Base-by-base conservation (phyloP, 345 rosid species). In the Arabis alpina region DNA sequence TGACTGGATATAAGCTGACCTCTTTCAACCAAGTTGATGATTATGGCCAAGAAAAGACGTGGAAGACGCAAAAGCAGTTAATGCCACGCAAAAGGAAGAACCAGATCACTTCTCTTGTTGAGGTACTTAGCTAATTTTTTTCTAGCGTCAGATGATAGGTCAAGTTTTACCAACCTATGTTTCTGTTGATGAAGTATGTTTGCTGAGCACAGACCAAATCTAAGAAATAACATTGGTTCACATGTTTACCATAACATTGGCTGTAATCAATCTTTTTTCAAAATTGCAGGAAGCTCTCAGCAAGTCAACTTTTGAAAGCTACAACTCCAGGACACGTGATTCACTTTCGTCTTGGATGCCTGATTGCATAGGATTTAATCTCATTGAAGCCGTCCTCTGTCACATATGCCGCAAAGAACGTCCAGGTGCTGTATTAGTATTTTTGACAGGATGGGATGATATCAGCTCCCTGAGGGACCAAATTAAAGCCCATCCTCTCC, bases 401-500 rank as follows among this genome's bases (percentile, higher is more conserved):
- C 98, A 94, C 79, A 89, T 92, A 77, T 88, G 98, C 68, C 90
- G 98, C 59, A 94, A 91, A 84, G 97, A 94, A 79, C 82, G 97
- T 39, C 82, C 89, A 24, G 98, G 99, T 34, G 96, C 96, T 78
- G 96, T 88, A 41, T 83, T 94, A 68, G 97, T 94, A 39, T 94
- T 94, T 83, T 85, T 94, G 91, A 94, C 99, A 75, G 99, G 99
- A 27, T 94, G 99, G 99, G 99, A 91, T 71, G 99, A 94, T 80
- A 94, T 91, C 74, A 94, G 88, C 77, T 85, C 87, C 65, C 77
- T 94, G 64, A 88, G 86, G 70, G 99, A 94, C 78, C 98, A 94
- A 82, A 82, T 94, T 52, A 89, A 89, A 79, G 92, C 98, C 57
- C 98, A 94, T 84, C 99, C 98, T 23, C 98, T 94, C 76, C 49